A percentile compares a stretch with the other conserved stretches of the same genome.
phyloP scores from a whole-genome alignment of 768 basidiomycete species.

The Cystobasidium onofrii region DNA sequence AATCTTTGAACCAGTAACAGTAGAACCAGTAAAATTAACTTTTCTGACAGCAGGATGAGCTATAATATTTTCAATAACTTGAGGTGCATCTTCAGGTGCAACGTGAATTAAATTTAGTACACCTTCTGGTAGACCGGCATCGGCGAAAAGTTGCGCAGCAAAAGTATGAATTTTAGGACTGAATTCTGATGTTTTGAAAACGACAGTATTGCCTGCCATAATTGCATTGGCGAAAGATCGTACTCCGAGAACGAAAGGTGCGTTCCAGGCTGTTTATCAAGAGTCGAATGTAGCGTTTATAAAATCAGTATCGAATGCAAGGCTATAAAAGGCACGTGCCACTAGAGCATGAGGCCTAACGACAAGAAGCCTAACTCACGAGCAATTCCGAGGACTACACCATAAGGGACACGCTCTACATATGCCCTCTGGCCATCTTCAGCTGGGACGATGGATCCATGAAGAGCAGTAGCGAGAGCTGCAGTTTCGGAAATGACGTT shows the following conservation, averaged over 20 bases:
- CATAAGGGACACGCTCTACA: slow-evolving; percentile 21
- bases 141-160: slow-evolving; percentile 46
- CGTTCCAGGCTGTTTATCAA: slow-evolving; percentile 32
- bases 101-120: slow-evolving; percentile 46
- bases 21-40: slow-evolving; percentile 39
- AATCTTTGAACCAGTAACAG: slow-evolving; percentile 45
- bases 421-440: slow-evolving; percentile 18
- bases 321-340: background rate
- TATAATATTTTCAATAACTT: slow-evolving; percentile 42
- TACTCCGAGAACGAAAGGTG: slow-evolving; percentile 40
- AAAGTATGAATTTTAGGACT: slow-evolving; percentile 45
- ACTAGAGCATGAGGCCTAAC: background rate
- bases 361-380: slow-evolving; percentile 3
- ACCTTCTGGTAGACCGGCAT: slow-evolving; percentile 47
- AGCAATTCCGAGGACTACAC: slow-evolving; percentile 26
- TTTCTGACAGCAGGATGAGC: slow-evolving; percentile 39
- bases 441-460: slow-evolving; percentile 3
- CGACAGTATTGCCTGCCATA: slow-evolving; percentile 48
- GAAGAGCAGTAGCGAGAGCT: slow-evolving; percentile 12
- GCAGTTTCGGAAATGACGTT: slow-evolving; percentile 26
- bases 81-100: slow-evolving; percentile 40
- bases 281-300: too few species aligned
- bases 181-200: slow-evolving; percentile 45
- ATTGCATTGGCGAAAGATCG: slow-evolving; percentile 45
- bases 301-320: background rate